Conservation (phyloP, 2,329 filamentous ascomycete species). For the Beauveria australis region DNA sequence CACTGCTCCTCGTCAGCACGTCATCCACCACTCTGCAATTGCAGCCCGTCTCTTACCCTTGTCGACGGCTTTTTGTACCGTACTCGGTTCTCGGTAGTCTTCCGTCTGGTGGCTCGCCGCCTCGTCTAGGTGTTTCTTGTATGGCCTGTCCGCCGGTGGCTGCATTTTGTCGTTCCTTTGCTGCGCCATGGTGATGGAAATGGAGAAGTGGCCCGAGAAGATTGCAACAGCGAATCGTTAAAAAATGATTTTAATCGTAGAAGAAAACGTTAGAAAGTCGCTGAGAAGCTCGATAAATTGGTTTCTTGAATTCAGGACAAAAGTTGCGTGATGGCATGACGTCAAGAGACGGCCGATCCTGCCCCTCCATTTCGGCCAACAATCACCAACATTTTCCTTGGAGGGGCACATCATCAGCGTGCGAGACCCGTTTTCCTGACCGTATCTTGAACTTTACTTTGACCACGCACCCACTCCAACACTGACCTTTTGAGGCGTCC, state of each 20-base stretch:
- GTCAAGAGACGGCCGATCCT: slow-evolving; percentile 8
- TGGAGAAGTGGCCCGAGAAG: too few relatives aligned
- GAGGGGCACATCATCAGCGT: slow-evolving; percentile 2
- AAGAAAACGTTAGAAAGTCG: too few relatives aligned
- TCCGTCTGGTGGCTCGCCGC: slow-evolving; percentile 1
- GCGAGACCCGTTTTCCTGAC: background rate
- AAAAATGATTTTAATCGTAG: background rate
- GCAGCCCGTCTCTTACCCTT: background rate
- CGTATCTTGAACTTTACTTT: background rate
- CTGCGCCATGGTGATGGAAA: background rate
- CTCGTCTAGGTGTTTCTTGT: slow-evolving; percentile 9
- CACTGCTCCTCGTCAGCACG: slow-evolving; percentile 20
- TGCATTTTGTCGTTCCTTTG: background rate
- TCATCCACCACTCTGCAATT: background rate
- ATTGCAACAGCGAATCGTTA: too few relatives aligned
- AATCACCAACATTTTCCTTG: slow-evolving; percentile 6
- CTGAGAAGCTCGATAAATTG: background rate
- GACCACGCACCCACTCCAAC: background rate
- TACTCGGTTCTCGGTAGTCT: background rate
- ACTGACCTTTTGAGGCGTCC: background rate
- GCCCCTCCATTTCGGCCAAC: slow-evolving; percentile 7
- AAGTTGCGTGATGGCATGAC: slow-evolving; percentile 7
- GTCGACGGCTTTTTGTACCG: slow-evolving; percentile 1
- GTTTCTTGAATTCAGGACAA: background rate
- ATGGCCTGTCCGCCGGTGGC: slow-evolving; percentile 4